Conservation (phyloP, 2,329 filamentous ascomycete species). For the Botryotinia calthae region DNA sequence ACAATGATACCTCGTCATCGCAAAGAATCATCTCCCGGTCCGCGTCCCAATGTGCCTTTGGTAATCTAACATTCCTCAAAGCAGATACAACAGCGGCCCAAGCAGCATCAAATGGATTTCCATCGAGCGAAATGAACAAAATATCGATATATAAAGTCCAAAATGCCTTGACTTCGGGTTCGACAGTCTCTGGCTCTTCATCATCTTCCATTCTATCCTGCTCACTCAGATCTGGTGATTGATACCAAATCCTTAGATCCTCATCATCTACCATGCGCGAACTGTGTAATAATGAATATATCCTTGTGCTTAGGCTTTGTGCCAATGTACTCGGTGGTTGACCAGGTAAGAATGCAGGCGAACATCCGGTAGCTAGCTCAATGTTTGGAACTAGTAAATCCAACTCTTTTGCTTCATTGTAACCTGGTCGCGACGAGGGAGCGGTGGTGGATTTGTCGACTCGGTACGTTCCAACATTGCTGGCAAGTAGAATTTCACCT, state of each 20-base stretch:
- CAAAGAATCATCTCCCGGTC: constrained; percentile 80
- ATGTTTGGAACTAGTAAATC: constrained; percentile 90
- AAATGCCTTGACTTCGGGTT: constrained; percentile 70
- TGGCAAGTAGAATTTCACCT: constrained; percentile 75
- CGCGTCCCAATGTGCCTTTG: constrained; percentile 76
- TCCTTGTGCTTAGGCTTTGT: constrained; percentile 75
- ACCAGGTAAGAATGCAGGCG: constrained; percentile 80
- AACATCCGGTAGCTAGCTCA: constrained; percentile 86
- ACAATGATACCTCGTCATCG: constrained; percentile 55
- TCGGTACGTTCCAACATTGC: constrained; percentile 69
- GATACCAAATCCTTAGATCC: constrained; percentile 72
- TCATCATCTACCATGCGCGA: constrained; percentile 62
- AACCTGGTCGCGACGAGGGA: constrained; percentile 39
- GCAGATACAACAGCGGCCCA: constrained; percentile 85
- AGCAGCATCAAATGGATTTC: constrained; percentile 86
- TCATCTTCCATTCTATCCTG: constrained; percentile 45
- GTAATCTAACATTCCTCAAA: constrained; percentile 72
- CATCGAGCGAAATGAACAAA: constrained; percentile 90
- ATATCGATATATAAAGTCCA: constrained; percentile 95
- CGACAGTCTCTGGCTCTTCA: constrained; percentile 35
- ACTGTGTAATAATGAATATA: constrained; percentile 73
- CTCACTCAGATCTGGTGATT: constrained; percentile 47
- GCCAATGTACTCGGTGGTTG: constrained; percentile 76
- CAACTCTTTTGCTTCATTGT: constrained; percentile 53
- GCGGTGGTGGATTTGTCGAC: constrained; percentile 40